These are phyloP conservation scores for Saccharum officinarum DNA, from an alignment of 176 grass and related monocot species.

Conservation along the genomic window DNA sequence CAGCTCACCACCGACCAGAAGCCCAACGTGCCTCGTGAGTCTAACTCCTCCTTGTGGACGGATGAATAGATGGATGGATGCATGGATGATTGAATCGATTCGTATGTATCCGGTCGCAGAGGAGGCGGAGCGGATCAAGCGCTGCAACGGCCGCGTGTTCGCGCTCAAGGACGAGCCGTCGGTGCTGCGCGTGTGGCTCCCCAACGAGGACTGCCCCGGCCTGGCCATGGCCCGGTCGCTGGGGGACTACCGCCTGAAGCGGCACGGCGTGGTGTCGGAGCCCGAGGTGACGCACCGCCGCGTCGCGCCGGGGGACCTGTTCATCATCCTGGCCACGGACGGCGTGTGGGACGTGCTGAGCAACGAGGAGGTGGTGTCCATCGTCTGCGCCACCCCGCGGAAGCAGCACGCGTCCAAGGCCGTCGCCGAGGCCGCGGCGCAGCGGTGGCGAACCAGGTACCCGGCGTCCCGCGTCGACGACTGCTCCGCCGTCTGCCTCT, in stretches of 20 bases:
- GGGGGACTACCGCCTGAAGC: conserved; percentile 72
- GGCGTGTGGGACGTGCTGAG: conserved; percentile 98
- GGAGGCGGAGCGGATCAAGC: conserved; percentile 83
- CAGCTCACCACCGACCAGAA: conserved; percentile 90
- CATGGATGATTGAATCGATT: not conserved
- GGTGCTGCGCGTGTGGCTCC: conserved; percentile 74
- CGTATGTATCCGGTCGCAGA: conserved; percentile 22
- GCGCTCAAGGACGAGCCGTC: conserved; percentile 67
- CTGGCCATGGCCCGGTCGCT: conserved; percentile 90
- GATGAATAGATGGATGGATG: too few relatives aligned
- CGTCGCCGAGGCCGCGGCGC: conserved; percentile 73
- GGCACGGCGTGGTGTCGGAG: conserved; percentile 67
- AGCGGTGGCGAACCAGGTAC: conserved; percentile 69
- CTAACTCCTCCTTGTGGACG: too few relatives aligned
- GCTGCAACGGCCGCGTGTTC: conserved; percentile 67
- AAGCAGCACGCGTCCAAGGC: conserved; percentile 83
- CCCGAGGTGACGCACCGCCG: conserved; percentile 61
- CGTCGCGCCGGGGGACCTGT: conserved; percentile 54
- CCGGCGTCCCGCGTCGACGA: conserved; percentile 75
- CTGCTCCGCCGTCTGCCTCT: conserved; percentile 89
- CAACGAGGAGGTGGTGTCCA: conserved; percentile 86
- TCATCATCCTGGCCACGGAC: conserved; percentile 73
- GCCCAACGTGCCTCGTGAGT: conserved; percentile 52
- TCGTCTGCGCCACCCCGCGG: conserved; percentile 54
- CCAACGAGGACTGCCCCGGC: conserved; percentile 61